A percentile compares a stretch with the other conserved stretches of the same genome.
Conservation (phyloP, 164 flowering plant genomes). For the Macadamia integrifolia region DNA sequence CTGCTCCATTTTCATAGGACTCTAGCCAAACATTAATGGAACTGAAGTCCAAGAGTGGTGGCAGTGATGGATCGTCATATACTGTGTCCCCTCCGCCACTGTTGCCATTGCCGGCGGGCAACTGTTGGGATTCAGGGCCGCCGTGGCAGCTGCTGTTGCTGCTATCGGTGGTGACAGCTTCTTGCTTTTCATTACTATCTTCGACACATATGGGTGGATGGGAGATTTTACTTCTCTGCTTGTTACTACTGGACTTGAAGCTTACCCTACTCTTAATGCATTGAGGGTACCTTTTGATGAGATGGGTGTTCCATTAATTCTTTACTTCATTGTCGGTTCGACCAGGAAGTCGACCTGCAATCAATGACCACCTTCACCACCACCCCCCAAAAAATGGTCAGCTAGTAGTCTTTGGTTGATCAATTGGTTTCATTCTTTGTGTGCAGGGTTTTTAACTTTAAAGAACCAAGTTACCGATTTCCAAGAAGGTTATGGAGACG, state of each 20-base stretch:
- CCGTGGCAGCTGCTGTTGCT: background rate
- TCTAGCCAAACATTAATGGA: background rate
- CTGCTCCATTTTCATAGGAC: background rate
- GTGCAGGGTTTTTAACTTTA: background rate
- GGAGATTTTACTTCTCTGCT: background rate
- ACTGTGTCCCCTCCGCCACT: background rate
- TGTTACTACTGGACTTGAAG: background rate
- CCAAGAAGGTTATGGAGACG: conserved; percentile 58
- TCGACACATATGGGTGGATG: background rate
- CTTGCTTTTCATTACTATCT: background rate
- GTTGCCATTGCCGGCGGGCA: background rate
- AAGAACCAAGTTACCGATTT: conserved; percentile 31
- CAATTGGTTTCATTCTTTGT: background rate
- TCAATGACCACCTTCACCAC: conserved; percentile 41
- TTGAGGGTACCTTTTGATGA: conserved; percentile 29
- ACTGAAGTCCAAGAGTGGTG: background rate
- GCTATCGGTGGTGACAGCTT: background rate
- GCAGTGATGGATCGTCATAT: background rate
- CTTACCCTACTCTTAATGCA: conserved; percentile 16
- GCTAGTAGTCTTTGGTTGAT: background rate
- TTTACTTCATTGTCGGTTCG: conserved; percentile 51
- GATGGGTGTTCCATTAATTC: conserved; percentile 62
- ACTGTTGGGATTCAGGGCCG: background rate
- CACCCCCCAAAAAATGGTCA: background rate
- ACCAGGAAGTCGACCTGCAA: conserved; percentile 55